Base-by-base conservation (phyloP, 2,329 filamentous ascomycete genomes). In the Curvularia verruculosa region DNA sequence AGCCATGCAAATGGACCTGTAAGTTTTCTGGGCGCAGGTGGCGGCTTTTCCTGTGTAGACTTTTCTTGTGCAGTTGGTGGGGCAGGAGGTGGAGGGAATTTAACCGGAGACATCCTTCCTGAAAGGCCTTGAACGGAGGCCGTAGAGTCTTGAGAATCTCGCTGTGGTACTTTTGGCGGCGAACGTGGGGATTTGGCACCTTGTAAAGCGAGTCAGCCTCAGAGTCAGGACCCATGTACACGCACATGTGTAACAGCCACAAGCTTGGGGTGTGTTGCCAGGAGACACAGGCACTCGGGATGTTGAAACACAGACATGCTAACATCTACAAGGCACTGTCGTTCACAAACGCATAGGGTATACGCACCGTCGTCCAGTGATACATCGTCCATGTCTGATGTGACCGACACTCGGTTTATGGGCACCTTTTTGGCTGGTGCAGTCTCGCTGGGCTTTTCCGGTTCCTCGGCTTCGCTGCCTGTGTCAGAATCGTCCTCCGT, bases 91-190 rank as follows among this genome's bases (percentile, higher is more conserved):
- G 77, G 77, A 26, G 75, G 76, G 21, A 73, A 75, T 53, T 79
- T 77, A 70, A 91, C 85, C 29, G 90, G 83, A 34, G 90, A 89
- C 49, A 95, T 82, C 44, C 84, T 86, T 53, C 85, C 88, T 37
- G 90, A 88, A 51, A 95, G 84, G 64, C 89, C 91, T 76, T 88
- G 87, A 87, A 81, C 54, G 6, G 69, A 67, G 51, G 58, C 61
- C 36, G 64, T 66, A 6, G 71, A 73, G 45, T 75, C 66, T 49
- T 73, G 75, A 41, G 87, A 69, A 49, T 68, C 64, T 47, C 75
- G 73, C 41, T 86, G 87, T 47, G 87, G 78, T 48, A 84, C 83
- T 73, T 85, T 87, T 49, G 82, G 82, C 18, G 82, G 69, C 56
- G 64, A 58, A 21, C 52, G 39, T 15, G 69, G 44, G 26, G 60